A percentile compares a stretch with the other conserved stretches of the same genome.
Evolutionary conservation across 257 asterid species (phyloP).

Genomic region (Nicotiana tomentosiformis): DNA sequence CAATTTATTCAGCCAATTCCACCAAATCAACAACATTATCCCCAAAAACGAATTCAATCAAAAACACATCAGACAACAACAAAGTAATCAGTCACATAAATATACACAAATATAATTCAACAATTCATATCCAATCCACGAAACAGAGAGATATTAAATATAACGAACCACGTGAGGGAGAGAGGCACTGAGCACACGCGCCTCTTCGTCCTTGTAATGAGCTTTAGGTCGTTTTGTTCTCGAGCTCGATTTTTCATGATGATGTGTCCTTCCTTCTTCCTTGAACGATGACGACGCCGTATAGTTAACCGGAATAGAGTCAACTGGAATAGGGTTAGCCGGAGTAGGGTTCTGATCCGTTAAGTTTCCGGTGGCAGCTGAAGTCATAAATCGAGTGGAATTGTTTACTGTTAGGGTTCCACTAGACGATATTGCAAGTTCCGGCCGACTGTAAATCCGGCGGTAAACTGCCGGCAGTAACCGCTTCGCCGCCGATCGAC

Average conservation of each 20-base stretch:
- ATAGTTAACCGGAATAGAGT: conserved; percentile 11
- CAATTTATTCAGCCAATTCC: background rate
- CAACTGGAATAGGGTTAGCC: conserved; percentile 9
- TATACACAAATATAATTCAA: background rate
- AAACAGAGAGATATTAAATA: background rate
- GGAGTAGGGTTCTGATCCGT: conserved; percentile 29
- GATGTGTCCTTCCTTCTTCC: conserved; percentile 12
- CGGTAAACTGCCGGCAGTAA: conserved; percentile 43
- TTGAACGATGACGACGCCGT: conserved; percentile 21
- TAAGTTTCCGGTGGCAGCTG: conserved; percentile 29
- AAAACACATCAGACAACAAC: background rate
- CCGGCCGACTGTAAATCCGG: background rate
- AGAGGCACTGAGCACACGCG: conserved; percentile 77
- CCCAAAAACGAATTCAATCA: background rate
- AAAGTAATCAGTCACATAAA: background rate
- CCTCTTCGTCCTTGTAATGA: conserved; percentile 70
- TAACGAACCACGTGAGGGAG: conserved; percentile 66
- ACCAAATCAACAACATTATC: background rate
- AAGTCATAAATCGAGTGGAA: conserved; percentile 29
- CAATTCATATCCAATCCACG: background rate
- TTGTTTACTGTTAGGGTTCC: conserved; percentile 13
- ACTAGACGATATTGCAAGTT: conserved; percentile 16
- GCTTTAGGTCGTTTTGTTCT: conserved; percentile 37
- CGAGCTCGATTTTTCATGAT: conserved; percentile 19
- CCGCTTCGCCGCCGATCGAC: conserved; percentile 57